Conservation (phyloP, 768 basidiomycete species). For the Plicaturopsis crispa region DNA sequence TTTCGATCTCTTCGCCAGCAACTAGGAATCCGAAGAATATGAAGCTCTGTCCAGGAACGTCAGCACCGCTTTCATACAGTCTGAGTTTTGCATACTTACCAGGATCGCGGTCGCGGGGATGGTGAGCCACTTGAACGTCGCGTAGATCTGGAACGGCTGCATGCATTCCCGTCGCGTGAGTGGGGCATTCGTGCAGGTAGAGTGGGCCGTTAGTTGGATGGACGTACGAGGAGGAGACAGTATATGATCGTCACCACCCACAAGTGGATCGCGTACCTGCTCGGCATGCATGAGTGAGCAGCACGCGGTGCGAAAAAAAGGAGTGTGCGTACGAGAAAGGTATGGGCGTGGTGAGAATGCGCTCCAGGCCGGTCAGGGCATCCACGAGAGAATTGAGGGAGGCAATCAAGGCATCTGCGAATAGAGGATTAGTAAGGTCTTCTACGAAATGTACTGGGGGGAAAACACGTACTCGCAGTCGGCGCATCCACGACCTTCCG, state of each 20-base stretch:
- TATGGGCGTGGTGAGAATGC: slow-evolving; percentile 70
- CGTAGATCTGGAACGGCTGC: slow-evolving; percentile 62
- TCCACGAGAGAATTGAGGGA: slow-evolving; percentile 53
- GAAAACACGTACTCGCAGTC: slow-evolving; percentile 42
- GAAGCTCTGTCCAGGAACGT: slow-evolving; percentile 31
- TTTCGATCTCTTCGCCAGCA: slow-evolving; percentile 71
- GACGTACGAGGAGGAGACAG: slow-evolving; percentile 47
- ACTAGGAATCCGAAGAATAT: slow-evolving; percentile 71
- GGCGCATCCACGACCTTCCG: slow-evolving; percentile 51
- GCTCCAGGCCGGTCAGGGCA: slow-evolving; percentile 59
- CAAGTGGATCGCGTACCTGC: slow-evolving; percentile 59
- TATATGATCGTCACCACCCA: slow-evolving; percentile 61
- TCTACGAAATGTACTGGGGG: slow-evolving; percentile 1
- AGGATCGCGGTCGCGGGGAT: slow-evolving; percentile 53
- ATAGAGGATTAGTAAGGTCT: background rate
- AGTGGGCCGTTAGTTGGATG: background rate
- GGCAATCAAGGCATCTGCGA: slow-evolving; percentile 35
- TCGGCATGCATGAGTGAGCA: slow-evolving; percentile 2
- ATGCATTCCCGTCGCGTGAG: slow-evolving; percentile 1
- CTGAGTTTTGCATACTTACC: slow-evolving; percentile 23
- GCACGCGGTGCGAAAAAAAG: slow-evolving; percentile 1
- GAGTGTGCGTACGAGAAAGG: slow-evolving; percentile 53
- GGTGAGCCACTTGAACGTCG: slow-evolving; percentile 47
- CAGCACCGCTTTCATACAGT: background rate
- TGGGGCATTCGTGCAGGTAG: background rate